Base-by-base conservation (phyloP, 1,284 basidiomycete genomes). In the Sanghuangporus sanghuang region DNA sequence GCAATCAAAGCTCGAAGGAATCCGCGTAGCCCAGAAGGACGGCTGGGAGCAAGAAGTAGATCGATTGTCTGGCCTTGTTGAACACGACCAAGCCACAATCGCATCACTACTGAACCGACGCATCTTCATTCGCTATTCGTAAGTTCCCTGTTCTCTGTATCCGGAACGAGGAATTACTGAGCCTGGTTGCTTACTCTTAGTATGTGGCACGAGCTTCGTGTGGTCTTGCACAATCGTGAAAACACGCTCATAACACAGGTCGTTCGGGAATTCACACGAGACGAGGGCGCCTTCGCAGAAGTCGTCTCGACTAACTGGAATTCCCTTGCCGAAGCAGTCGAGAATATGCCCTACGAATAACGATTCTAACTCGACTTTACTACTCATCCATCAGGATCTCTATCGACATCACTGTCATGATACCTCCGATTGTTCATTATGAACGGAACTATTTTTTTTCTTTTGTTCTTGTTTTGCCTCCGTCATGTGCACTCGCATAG, bases 171-270 rank as follows among this genome's bases (percentile, higher is more conserved):
- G 55, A 2, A 42, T 61, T 12, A 56, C 14, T 36, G 57, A 56
- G n/a, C 4, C 55, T 38, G 18, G 12, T 32, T 23, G 49, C 40
- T 53, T 39, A 11, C n/a, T 32, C 39, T 59, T 63, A 93, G 94
- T 68, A 85, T 96, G 83, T 96, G 94, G 93, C 91, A 95, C 69
- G 94, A 96, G 74, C 79, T 96, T 14, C 85, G 91, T 12, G 89
- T 95, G 2, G 87, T 96, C 35, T 77, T 95, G 57, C 93, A 96
- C 74, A 94, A 95, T 70, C 79, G 90, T 49, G 93, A 96, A 76
- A 92, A 93, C 67, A 82, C 89, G 0, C 80, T 95, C 39, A 75
- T 94, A n/a, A 89, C 89, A 0, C 79, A 88, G 62, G 78, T 88
- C 1, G 85, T 89, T 66, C 86, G 92, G 70, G 77, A 78, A 0